Base-by-base conservation (phyloP, 176 grass and related monocot species). In the Triticum monococcum region DNA sequence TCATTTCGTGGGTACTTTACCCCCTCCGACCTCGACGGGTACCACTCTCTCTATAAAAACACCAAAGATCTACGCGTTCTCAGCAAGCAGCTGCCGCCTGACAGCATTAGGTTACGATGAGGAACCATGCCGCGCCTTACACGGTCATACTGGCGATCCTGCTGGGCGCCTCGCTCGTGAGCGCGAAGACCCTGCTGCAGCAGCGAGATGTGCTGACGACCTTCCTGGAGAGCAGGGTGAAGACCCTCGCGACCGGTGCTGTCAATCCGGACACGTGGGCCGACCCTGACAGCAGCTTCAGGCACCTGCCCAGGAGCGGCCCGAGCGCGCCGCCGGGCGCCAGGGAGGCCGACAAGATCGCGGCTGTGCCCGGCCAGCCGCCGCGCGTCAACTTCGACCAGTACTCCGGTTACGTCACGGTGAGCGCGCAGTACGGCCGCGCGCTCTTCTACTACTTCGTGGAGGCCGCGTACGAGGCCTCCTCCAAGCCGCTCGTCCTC, bases 351-450 rank as follows among this genome's bases (percentile, higher is more conserved):
- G 36, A 23, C 16, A 64, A 5, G 62, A 64, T 64, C 10, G 10
- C 24, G 62, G 24, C 24, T 24, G 5, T 64, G 62, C 62, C 62
- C 24, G 62, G 62, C 24, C 62, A 64, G 62, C 62, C 62, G 4
- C 62, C 11, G 62, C 24, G 62, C 24, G 62, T 56, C 52, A 56
- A 17, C 52, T 56, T 56, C 17, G 52, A 56, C 52, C 86, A 88
- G 67, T 95, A 90, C 73, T 87, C 93, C 0, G 90, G 93, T 18
- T 90, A 95, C 76, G 82, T 95, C 8, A 88, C 93, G 1, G 90
- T 92, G 88, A 85, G 11, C 72, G 91, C 3, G 88, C 85, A 45
- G 16, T 16, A 18, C 16, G 16, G 50, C 50, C 50, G 50, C 50
- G 50, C 50, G 16, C 50, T 54, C 50, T 81, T 93, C 67, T 93